Evolutionary conservation across 306 rosid genomes (phyloP).

Genomic region (Prunus dulcis): DNA sequence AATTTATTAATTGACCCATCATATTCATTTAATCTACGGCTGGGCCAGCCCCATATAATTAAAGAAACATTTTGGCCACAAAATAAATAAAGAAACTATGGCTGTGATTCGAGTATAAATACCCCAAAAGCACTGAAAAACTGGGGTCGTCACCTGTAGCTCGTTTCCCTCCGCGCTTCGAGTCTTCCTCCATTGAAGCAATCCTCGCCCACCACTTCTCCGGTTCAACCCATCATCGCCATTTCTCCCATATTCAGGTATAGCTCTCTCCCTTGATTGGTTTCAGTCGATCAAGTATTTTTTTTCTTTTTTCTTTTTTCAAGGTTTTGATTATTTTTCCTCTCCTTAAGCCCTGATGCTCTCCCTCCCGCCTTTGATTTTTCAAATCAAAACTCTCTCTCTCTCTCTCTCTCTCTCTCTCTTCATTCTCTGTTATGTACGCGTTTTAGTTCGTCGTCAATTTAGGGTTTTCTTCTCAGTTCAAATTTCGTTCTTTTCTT

Average conservation of each 20-base stretch:
- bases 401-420: neutral
- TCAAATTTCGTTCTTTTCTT: neutral
- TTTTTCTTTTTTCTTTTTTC: neutral
- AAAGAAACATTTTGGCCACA: no score
- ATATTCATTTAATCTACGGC: neutral
- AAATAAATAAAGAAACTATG: no score
- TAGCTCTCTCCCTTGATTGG: neutral
- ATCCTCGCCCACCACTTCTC: neutral
- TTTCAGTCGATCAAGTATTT: neutral
- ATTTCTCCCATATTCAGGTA: neutral
- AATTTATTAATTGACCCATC: no score
- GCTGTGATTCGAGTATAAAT: no score
- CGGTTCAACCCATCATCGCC: neutral
- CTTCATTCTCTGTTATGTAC: neutral
- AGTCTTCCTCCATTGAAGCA: neutral
- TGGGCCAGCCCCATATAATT: neutral
- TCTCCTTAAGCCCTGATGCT: neutral
- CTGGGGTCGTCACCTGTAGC: constrained; percentile 21
- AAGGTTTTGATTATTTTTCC: neutral
- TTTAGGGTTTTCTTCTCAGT: neutral
- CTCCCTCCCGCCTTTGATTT: neutral
- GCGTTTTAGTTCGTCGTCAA: neutral
- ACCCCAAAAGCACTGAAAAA: no score
- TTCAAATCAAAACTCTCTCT: neutral
- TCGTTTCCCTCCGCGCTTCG: neutral